Evolutionary conservation across 306 rosid species (phyloP).

Genomic region (Gillenia trifoliata): DNA sequence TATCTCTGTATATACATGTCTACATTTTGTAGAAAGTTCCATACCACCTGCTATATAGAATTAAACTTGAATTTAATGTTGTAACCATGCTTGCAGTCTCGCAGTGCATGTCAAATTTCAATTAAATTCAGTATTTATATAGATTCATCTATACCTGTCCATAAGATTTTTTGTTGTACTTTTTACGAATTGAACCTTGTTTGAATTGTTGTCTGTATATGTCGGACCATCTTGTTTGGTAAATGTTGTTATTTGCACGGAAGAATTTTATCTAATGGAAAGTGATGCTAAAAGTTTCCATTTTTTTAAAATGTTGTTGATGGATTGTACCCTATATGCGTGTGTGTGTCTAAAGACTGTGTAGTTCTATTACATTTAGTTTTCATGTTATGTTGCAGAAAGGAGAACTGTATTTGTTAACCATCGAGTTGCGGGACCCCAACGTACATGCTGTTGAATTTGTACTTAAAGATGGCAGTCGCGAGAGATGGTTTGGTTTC

Average conservation of each 20-base stretch:
- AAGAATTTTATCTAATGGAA: not conserved
- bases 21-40: not conserved
- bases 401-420: constrained; percentile 21
- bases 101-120: not conserved
- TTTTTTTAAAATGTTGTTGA: not conserved
- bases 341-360: not conserved
- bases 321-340: not conserved
- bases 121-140: not conserved
- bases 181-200: not conserved
- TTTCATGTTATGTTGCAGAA: constrained; percentile 22
- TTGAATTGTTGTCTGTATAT: not conserved
- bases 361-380: not conserved
- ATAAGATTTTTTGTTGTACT: not conserved
- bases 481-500: constrained; percentile 26
- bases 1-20: too few species aligned
- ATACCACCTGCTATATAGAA: not conserved
- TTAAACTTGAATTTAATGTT: not conserved
- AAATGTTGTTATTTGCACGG: not conserved
- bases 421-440: constrained; percentile 35
- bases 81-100: not conserved
- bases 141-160: not conserved
- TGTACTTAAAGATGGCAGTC: constrained; percentile 33
- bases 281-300: not conserved
- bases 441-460: constrained; percentile 28
- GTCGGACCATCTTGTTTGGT: not conserved